Base-by-base conservation (phyloP, 2,329 filamentous ascomycete genomes). In the Fusarium floridanum region DNA sequence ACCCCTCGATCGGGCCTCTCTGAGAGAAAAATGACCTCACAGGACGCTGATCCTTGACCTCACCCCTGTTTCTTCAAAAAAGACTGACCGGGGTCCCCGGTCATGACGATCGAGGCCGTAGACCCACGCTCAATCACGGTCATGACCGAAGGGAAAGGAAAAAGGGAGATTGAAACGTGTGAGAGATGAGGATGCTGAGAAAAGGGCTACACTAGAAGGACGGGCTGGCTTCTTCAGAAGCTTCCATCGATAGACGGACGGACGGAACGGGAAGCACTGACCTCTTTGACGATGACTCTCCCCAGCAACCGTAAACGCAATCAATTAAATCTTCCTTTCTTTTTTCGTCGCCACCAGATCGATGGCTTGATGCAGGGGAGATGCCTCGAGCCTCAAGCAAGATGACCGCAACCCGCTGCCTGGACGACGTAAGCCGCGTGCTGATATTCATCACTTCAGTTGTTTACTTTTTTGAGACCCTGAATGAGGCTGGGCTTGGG, bases 1-100 rank as follows among this genome's bases (percentile, higher is more conserved):
- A 63, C 32, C 24, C 12, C 53, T 20, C 24, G 39, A 16, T 48
- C 43, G 37, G n/a, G 22, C 36, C 20, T 29, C 20, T 29, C 24
- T 24, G 20, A 29, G 20, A 20, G 22, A 24, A 41, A 68, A 68
- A 78, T 78, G 76, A 78, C 76, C 76, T 78, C 76, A 78, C 71
- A 45, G 45, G 45, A 50, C 27, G 64, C 12, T 63, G 65, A 77
- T 67, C 57, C 43, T 45, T 16, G 27, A 17, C n/a, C 55, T 36
- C 39, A 12, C 24, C 17, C 10, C 56, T 64, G 60, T 60, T 70
- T 70, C 53, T 14, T 34, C 11, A 34, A 34, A 34, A 36, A 36
- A 24, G 12, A 16, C 14, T 22, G 9, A 34, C 76, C 59, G 63
- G 76, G 76, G 61, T 24, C 62, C 76, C 76, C 65, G 57, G 76